Conservation (phyloP, 192 early-diverging fungal species). For the Coemansia sp. region DNA sequence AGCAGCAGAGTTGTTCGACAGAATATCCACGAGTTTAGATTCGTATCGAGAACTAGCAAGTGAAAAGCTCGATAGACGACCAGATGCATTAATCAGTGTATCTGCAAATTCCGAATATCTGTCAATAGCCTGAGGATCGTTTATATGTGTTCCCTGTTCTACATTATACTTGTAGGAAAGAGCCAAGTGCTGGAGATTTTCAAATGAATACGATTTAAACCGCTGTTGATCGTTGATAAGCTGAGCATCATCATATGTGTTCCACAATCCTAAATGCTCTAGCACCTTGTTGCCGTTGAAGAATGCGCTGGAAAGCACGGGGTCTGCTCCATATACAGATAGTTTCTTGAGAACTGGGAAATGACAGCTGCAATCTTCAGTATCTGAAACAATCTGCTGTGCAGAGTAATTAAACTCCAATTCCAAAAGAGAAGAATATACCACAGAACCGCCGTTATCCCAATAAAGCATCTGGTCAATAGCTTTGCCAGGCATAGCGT, state of each 20-base stretch:
- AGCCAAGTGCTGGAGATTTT: not conserved
- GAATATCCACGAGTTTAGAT: not conserved
- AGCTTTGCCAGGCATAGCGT: not conserved
- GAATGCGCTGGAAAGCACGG: not conserved
- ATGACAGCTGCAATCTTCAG: not conserved
- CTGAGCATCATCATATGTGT: not conserved
- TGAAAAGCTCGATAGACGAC: not conserved
- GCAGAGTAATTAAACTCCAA: not conserved
- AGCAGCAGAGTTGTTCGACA: not conserved
- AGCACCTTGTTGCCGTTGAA: not conserved
- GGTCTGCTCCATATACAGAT: not conserved
- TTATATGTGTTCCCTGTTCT: not conserved
- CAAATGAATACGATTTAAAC: not conserved
- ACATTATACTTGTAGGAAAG: not conserved
- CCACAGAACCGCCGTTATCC: not conserved
- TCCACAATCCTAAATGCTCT: not conserved
- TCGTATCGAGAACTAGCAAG: not conserved
- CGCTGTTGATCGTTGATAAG: not conserved
- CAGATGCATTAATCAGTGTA: not conserved
- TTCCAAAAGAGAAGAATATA: not conserved
- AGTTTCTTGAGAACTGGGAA: not conserved
- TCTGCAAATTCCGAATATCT: not conserved
- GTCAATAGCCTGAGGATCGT: not conserved
- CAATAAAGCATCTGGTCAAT: not conserved
- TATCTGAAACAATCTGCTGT: not conserved